A percentile compares a stretch with the other conserved stretches of the same genome.
Evolutionary conservation across 2,329 filamentous ascomycete species (phyloP).

Genomic region (Xylaria sp.): DNA sequence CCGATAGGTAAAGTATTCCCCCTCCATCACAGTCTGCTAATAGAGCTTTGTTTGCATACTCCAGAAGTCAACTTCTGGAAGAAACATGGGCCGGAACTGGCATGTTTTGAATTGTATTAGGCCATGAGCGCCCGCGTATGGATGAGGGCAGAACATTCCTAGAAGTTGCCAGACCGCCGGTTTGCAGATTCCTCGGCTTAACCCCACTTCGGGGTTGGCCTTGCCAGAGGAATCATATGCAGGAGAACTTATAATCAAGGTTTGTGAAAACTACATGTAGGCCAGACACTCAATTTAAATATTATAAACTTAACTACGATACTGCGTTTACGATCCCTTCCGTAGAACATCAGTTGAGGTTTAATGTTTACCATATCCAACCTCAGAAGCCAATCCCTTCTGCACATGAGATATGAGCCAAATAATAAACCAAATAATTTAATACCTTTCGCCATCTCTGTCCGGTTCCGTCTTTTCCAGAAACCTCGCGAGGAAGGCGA

Average conservation of each 20-base stretch:
- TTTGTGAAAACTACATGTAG: constrained; percentile 20
- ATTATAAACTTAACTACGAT: background rate
- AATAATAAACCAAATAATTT: background rate
- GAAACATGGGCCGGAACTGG: constrained; percentile 2
- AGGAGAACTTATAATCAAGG: constrained; percentile 12
- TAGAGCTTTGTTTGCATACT: constrained; percentile 15
- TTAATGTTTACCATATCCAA: background rate
- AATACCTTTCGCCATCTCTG: background rate
- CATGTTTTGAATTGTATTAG: background rate
- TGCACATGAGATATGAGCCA: background rate
- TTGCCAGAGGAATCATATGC: background rate
- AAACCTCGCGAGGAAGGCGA: background rate
- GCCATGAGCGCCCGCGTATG: background rate
- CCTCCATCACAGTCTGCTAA: constrained; percentile 26
- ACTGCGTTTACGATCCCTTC: background rate
- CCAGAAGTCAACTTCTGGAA: constrained; percentile 3
- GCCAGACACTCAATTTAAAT: constrained; percentile 17
- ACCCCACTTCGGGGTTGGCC: background rate
- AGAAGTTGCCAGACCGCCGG: background rate
- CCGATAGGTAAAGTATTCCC: constrained; percentile 37
- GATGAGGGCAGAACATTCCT: background rate
- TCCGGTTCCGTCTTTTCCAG: constrained; percentile 27
- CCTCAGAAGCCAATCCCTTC: background rate
- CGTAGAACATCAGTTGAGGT: background rate
- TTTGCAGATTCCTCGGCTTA: background rate